Base-by-base conservation (phyloP, 176 grass and related monocot species). In the Cenchrus americanus region DNA sequence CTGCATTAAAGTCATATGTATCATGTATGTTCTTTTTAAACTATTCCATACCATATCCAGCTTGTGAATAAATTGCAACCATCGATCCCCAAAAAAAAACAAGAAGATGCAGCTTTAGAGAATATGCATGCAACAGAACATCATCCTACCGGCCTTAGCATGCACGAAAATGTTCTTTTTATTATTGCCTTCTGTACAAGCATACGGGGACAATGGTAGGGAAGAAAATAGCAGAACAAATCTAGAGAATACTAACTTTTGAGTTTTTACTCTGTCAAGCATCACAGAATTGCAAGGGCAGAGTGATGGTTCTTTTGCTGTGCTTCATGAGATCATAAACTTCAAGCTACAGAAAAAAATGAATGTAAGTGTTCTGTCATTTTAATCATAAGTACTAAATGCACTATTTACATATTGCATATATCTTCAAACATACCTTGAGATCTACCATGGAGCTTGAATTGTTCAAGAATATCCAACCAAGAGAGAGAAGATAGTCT, bases 401-500 rank as follows among this genome's bases (percentile, higher is more conserved):
- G 7, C 6, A 44, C 43, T 44, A 54, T 54, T 54, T 54, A 19
- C 14, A 48, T 49, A 71, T 14, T 50, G 46, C 10, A 52, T 32
- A 53, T 18, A 34, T 37, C 8, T 74, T 74, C 50, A 74, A 61
- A 42, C 37, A 60, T 77, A 77, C 74, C 32, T 54, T 84, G 14
- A 68, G 4, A 6, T 77, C 51, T 3, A 68, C 18, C 10, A 1
- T 62, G 30, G 10, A 26, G 17, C 21, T 27, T 59, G 79, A 82
- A 18, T 58, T 51, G 8, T 48, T 7, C 42, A 83, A 14, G 43
- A 34, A 73, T 14, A 0, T 12, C 69, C 80, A 83, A 3, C 69
- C 80, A 50, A 49, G 53, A 37, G 80, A 73, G 3, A 83, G 69
- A 34, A 73, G 55, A 83, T 50, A 51, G 73, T 83, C 80, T 62